phyloP scores from a whole-genome alignment of 768 basidiomycete genomes.

The Mrakia blollopis region DNA sequence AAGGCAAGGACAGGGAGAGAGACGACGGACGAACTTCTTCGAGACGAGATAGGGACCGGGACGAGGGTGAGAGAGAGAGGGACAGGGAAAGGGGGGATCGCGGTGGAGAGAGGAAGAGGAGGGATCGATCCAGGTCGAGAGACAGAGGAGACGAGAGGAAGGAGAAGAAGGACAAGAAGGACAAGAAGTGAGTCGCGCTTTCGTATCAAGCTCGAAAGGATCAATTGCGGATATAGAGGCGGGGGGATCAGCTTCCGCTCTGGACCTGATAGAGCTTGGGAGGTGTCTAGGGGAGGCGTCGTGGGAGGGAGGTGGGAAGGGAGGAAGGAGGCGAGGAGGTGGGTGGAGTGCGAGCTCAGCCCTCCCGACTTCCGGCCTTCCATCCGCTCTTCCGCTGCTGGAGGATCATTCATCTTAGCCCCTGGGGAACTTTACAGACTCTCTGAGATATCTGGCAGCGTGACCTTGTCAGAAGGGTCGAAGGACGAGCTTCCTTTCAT shows the following conservation, averaged over 20 bases:
- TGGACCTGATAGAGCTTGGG: neutral
- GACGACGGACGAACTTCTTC: slow-evolving; percentile 32
- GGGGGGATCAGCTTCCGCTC: too few species aligned
- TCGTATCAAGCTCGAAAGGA: too few species aligned
- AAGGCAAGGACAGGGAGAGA: slow-evolving; percentile 34
- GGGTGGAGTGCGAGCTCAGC: too few species aligned
- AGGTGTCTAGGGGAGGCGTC: neutral
- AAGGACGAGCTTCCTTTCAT: slow-evolving; percentile 40
- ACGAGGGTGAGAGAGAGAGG: slow-evolving; percentile 43
- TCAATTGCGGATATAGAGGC: neutral
- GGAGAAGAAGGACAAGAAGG: slow-evolving; percentile 45
- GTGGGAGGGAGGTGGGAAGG: too few species aligned
- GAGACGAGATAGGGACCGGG: slow-evolving; percentile 32
- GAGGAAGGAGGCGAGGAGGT: too few species aligned
- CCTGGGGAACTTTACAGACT: neutral
- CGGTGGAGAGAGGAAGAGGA: slow-evolving; percentile 48
- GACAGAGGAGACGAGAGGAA: slow-evolving; percentile 38
- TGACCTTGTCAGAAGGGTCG: neutral
- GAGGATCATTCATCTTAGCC: too few species aligned
- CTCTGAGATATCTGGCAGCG: neutral
- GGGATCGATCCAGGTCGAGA: slow-evolving; percentile 43
- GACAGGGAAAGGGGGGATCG: slow-evolving; percentile 45
- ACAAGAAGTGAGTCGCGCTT: slow-evolving; percentile 57
- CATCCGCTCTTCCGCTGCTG: too few species aligned
- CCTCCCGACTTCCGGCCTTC: too few species aligned